Conservation (phyloP, 1,284 basidiomycete species). For the Megacollybia platyphylla region DNA sequence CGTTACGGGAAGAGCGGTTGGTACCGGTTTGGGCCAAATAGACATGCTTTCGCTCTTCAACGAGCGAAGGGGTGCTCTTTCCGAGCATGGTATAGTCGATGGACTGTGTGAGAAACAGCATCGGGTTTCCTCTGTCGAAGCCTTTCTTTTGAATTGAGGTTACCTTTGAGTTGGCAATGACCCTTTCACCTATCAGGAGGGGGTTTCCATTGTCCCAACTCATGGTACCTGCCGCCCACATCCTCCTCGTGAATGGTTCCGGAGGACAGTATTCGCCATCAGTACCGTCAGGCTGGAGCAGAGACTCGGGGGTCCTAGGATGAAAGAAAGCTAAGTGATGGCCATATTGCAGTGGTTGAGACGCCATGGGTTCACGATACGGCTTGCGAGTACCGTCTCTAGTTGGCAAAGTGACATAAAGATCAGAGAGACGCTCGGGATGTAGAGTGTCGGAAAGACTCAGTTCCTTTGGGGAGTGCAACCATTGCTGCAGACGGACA, state of each 20-base stretch:
- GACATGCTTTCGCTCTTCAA: slow-evolving; percentile 66
- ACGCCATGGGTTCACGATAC: slow-evolving; percentile 25
- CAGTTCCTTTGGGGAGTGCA: slow-evolving; percentile 27
- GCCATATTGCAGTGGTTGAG: slow-evolving; percentile 39
- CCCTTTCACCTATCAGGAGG: slow-evolving; percentile 43
- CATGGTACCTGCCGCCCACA: slow-evolving; percentile 77
- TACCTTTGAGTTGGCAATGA: slow-evolving; percentile 37
- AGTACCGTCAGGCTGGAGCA: slow-evolving; percentile 59
- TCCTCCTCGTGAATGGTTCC: slow-evolving; percentile 60
- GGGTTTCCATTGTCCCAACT: slow-evolving; percentile 40
- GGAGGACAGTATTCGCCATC: slow-evolving; percentile 64
- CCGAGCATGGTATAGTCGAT: slow-evolving; percentile 35
- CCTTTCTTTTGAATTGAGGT: slow-evolving; percentile 54
- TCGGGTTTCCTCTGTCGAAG: slow-evolving; percentile 41
- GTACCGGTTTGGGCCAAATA: slow-evolving; percentile 32
- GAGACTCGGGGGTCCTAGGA: slow-evolving; percentile 42
- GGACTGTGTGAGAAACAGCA: slow-evolving; percentile 70
- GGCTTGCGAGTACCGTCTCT: slow-evolving; percentile 38
- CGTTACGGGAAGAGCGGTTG: slow-evolving; percentile 20
- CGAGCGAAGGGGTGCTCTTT: slow-evolving; percentile 30
- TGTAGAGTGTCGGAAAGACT: slow-evolving; percentile 30
- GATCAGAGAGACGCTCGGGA: slow-evolving; percentile 40
- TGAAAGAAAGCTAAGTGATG: slow-evolving; percentile 73
- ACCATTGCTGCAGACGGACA: slow-evolving; percentile 21
- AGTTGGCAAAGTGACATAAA: slow-evolving; percentile 61